Conservation (phyloP, 2,329 filamentous ascomycete genomes). For the Akanthomyces uredinophilus region DNA sequence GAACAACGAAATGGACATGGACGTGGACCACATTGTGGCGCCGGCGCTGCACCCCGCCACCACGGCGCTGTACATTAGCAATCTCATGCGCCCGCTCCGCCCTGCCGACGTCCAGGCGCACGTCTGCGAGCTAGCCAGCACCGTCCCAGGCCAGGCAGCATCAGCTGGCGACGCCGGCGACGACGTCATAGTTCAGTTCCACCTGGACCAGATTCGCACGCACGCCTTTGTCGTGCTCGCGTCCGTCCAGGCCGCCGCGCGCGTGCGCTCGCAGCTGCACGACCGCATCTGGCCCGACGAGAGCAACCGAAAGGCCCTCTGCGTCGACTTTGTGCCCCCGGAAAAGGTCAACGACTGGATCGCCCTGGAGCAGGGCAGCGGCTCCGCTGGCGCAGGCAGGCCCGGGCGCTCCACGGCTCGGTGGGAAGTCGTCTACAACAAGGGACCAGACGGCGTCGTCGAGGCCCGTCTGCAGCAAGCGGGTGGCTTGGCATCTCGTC, state of each 20-base stretch:
- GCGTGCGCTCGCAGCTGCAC: constrained; percentile 73
- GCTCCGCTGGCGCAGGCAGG: constrained; percentile 18
- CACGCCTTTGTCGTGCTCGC: constrained; percentile 79
- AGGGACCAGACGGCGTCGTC: constrained; percentile 48
- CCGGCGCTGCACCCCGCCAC: constrained; percentile 69
- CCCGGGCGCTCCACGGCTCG: constrained; percentile 36
- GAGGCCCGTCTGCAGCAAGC: constrained; percentile 45
- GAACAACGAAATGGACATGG: constrained; percentile 25
- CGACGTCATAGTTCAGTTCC: constrained; percentile 58
- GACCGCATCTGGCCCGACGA: constrained; percentile 82
- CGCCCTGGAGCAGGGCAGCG: constrained; percentile 53
- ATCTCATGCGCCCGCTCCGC: constrained; percentile 83
- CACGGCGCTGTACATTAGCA: constrained; percentile 77
- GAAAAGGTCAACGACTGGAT: constrained; percentile 72
- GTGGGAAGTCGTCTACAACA: constrained; percentile 71
- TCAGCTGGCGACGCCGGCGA: constrained; percentile 35
- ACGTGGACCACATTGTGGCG: constrained; percentile 33
- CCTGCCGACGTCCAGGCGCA: constrained; percentile 62
- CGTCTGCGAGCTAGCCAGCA: constrained; percentile 65
- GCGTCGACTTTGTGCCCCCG: constrained; percentile 84
- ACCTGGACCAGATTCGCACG: constrained; percentile 78
- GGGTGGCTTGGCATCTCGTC: not conserved
- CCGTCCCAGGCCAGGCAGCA: constrained; percentile 44
- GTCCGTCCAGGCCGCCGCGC: constrained; percentile 63
- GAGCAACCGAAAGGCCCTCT: constrained; percentile 74